Percentiles rank a stretch among this genome's conserved stretches.
These are phyloP conservation scores for Chaetomidium leptoderma DNA, from an alignment of 495 filamentous ascomycete species.

Conservation along the genomic window DNA sequence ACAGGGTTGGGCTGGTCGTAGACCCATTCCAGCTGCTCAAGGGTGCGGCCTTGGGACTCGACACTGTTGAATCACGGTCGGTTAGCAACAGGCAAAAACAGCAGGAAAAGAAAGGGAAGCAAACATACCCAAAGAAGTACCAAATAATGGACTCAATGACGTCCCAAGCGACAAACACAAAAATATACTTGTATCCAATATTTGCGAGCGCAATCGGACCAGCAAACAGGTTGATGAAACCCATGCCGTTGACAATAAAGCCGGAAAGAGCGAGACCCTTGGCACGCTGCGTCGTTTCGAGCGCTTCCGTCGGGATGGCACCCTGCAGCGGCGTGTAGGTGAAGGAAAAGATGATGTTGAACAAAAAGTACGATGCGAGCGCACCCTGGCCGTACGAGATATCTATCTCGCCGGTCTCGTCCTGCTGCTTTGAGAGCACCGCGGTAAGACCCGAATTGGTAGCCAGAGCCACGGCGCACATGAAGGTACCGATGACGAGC, in stretches of 20 bases:
- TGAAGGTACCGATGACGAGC: slow-evolving; percentile 40
- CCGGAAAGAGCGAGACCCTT: slow-evolving; percentile 48
- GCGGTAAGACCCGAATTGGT: slow-evolving; percentile 46
- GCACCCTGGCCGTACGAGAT: slow-evolving; percentile 39
- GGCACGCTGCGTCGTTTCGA: slow-evolving; percentile 48
- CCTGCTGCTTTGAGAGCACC: slow-evolving; percentile 37
- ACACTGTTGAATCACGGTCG: slow-evolving; percentile 30
- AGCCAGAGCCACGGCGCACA: slow-evolving; percentile 48
- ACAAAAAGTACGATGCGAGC: slow-evolving; percentile 51
- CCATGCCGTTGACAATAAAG: slow-evolving; percentile 42
- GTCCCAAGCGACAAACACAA: slow-evolving; percentile 47
- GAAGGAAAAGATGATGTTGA: slow-evolving; percentile 58
- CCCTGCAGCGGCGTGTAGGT: slow-evolving; percentile 58
- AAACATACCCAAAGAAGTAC: slow-evolving; percentile 48
- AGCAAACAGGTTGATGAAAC: slow-evolving; percentile 51
- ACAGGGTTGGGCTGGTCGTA: slow-evolving; percentile 48
- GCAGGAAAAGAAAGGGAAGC: not conserved
- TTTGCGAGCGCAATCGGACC: slow-evolving; percentile 47
- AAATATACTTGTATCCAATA: slow-evolving; percentile 50
- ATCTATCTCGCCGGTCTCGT: slow-evolving; percentile 7
- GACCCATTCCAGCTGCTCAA: slow-evolving; percentile 51
- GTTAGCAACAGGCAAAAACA: slow-evolving; percentile 21
- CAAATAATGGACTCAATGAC: slow-evolving; percentile 42
- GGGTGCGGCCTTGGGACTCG: slow-evolving; percentile 48
- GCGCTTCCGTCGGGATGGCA: slow-evolving; percentile 55